A percentile compares a stretch with the other conserved stretches of the same genome.
Conservation (phyloP, 192 early-diverging fungal species). For the Chytriomyces hyalinus region DNA sequence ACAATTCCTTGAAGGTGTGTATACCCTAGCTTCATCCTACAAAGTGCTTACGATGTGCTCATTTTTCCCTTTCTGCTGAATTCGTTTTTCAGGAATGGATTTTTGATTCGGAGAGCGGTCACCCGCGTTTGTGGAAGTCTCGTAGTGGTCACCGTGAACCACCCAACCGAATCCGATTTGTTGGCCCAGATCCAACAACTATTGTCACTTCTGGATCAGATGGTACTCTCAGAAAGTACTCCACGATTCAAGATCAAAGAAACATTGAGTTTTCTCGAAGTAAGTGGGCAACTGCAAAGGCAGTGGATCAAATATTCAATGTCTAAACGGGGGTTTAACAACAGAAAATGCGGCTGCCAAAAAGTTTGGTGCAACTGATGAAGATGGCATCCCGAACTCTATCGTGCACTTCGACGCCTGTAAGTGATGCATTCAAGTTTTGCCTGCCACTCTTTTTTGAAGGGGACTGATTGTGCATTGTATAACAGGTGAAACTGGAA, state of each 20-base stretch:
- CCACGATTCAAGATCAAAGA: constrained; percentile 82
- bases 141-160: constrained; percentile 87
- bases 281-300: neutral
- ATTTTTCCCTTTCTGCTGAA: neutral
- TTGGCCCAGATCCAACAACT: constrained; percentile 71
- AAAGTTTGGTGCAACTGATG: constrained; percentile 58
- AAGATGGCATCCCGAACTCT: constrained; percentile 74
- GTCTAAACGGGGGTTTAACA: constrained; percentile 28
- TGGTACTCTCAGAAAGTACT: constrained; percentile 80
- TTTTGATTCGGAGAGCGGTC: constrained; percentile 84
- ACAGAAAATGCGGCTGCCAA: constrained; percentile 59
- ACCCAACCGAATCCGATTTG: constrained; percentile 79
- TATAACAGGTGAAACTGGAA: constrained; percentile 22
- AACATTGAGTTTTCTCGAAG: constrained; percentile 84
- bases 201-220: constrained; percentile 87
- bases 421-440: constrained; percentile 41
- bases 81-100: constrained; percentile 79
- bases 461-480: neutral
- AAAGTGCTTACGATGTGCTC: neutral
- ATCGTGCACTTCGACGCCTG: constrained; percentile 76
- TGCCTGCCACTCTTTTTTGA: neutral
- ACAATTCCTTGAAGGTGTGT: constrained; percentile 88
- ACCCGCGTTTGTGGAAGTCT: constrained; percentile 80
- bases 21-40: neutral
- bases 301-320: neutral